Evolutionary conservation across 768 basidiomycete species (phyloP).

Genomic region (Mycena vulgaris): DNA sequence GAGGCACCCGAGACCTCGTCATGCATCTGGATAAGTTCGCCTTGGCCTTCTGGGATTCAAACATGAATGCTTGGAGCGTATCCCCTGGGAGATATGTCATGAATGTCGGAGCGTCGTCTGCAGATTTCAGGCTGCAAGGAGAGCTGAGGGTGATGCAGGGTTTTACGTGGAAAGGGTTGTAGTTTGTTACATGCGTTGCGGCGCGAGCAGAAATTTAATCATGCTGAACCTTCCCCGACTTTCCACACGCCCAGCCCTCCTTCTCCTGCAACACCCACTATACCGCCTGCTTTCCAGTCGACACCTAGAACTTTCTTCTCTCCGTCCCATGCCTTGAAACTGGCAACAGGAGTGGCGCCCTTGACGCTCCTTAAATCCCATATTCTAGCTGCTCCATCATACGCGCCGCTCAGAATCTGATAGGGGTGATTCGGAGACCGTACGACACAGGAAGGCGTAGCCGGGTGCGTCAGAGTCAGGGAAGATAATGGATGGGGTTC

Average conservation of each 20-base stretch:
- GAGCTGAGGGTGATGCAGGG: conserved; percentile 53
- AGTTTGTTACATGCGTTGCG: not conserved
- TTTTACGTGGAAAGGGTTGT: conserved; percentile 69
- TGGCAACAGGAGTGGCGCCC: conserved; percentile 66
- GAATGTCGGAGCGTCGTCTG: conserved; percentile 61
- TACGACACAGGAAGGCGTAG: conserved; percentile 78
- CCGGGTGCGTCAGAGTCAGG: conserved; percentile 69
- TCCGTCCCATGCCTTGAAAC: conserved; percentile 73
- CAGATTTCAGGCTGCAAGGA: conserved; percentile 47
- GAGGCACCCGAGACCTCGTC: conserved; percentile 55
- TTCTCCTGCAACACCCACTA: conserved; percentile 75
- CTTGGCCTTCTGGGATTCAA: conserved; percentile 75
- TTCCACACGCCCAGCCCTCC: conserved; percentile 78
- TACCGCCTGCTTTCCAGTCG: conserved; percentile 67
- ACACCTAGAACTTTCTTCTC: conserved; percentile 71
- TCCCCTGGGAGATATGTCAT: conserved; percentile 66
- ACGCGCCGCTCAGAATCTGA: conserved; percentile 80
- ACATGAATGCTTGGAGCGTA: conserved; percentile 62
- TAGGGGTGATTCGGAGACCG: conserved; percentile 49
- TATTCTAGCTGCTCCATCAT: conserved; percentile 83
- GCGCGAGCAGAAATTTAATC: not conserved
- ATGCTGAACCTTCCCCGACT: conserved; percentile 51
- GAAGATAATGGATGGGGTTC: conserved; percentile 53
- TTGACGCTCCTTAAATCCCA: conserved; percentile 86
- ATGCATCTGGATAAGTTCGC: conserved; percentile 77